These are phyloP conservation scores for Leucosporidium scottii DNA, from an alignment of 768 basidiomycete genomes.

Conservation along the genomic window DNA sequence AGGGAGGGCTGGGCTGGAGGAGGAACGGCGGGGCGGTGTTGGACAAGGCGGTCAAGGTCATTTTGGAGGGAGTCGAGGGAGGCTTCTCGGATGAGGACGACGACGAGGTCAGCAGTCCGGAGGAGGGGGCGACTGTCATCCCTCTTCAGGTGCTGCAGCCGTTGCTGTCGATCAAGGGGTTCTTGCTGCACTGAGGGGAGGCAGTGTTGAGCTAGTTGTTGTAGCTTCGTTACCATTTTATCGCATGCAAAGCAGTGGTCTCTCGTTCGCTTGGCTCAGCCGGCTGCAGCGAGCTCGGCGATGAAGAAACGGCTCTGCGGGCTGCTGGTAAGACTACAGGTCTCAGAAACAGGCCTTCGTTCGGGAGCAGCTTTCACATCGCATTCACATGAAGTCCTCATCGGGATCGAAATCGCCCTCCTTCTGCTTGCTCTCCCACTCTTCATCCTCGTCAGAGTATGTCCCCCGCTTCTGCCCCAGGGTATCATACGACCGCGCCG, in stretches of 20 bases:
- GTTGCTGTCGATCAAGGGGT: conserved; percentile 13
- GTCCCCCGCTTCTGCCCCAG: conserved; percentile 12
- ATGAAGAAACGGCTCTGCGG: too few relatives aligned
- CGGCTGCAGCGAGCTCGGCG: too few relatives aligned
- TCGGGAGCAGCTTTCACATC: too few relatives aligned
- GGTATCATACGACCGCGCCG: conserved; percentile 71
- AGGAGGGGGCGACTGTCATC: conserved; percentile 7
- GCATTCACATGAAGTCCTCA: conserved; percentile 28
- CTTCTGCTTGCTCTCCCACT: conserved; percentile 22
- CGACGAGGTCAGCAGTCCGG: conserved; percentile 12
- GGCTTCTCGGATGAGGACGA: conserved; percentile 17
- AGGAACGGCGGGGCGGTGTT: not conserved
- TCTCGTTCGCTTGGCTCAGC: too few relatives aligned
- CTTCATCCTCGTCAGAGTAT: conserved; percentile 20
- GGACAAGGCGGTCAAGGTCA: not conserved
- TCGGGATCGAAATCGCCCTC: conserved; percentile 27
- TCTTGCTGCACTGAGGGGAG: conserved; percentile 4
- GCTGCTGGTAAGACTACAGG: too few relatives aligned
- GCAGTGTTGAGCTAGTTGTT: too few relatives aligned
- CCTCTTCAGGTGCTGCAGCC: conserved; percentile 16
- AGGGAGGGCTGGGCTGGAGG: not conserved
- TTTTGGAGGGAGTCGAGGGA: conserved; percentile 8
- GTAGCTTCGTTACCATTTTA: too few relatives aligned
- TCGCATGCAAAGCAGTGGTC: too few relatives aligned
- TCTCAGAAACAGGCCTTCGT: too few relatives aligned